Percentiles rank a stretch among this genome's conserved stretches.
phyloP scores from a whole-genome alignment of 345 rosid species.

The Citrus unshiu region DNA sequence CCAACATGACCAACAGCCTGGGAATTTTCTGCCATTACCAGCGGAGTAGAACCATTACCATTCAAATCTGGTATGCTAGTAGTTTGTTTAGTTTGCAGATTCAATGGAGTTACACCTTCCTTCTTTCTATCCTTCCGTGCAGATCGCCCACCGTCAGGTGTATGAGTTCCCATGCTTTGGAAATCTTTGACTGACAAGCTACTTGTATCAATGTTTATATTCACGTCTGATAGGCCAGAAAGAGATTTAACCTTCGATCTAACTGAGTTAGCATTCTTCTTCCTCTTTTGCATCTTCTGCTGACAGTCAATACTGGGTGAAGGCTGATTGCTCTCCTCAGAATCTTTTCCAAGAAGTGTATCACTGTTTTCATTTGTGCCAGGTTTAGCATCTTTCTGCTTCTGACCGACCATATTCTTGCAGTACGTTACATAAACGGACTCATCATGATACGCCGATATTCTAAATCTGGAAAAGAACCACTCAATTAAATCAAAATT shows the following conservation, averaged over 20 bases:
- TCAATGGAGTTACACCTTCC: slow-evolving; percentile 4
- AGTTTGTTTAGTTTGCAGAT: slow-evolving; percentile 19
- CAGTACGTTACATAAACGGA: slow-evolving; percentile 52
- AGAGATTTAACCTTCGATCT: slow-evolving; percentile 30
- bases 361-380: slow-evolving; percentile 8
- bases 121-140: not conserved
- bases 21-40: slow-evolving; percentile 14
- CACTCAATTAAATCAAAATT: slow-evolving; percentile 47
- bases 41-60: slow-evolving; percentile 22
- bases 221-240: slow-evolving; percentile 42
- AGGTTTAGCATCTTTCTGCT: slow-evolving; percentile 30
- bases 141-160: slow-evolving; percentile 10
- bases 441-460: slow-evolving; percentile 60
- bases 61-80: slow-evolving; percentile 58
- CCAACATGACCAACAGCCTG: slow-evolving; percentile 8
- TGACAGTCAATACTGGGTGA: slow-evolving; percentile 1
- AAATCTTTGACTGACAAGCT: slow-evolving; percentile 20
- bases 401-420: slow-evolving; percentile 42
- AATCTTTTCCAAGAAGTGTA: slow-evolving; percentile 13
- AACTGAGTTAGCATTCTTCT: slow-evolving; percentile 22
- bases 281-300: slow-evolving; percentile 35
- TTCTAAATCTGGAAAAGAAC: slow-evolving; percentile 86
- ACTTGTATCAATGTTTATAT: slow-evolving; percentile 21
- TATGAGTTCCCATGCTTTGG: slow-evolving; percentile 19
- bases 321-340: slow-evolving; percentile 14